These are phyloP conservation scores for Paxillus rubicundulus DNA, from an alignment of 768 basidiomycete species.

Conservation along the genomic window DNA sequence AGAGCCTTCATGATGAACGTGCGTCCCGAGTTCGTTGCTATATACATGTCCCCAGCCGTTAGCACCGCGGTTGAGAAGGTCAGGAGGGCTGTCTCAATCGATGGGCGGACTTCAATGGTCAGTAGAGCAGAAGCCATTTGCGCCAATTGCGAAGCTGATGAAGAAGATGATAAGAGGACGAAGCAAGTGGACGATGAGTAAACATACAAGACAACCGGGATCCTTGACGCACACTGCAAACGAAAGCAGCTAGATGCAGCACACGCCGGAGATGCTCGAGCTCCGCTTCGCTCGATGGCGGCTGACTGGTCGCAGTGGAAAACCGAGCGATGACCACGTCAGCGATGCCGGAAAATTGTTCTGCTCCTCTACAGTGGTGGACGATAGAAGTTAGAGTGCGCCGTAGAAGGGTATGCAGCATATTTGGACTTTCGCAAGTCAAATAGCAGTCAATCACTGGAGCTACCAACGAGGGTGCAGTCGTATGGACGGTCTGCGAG, in stretches of 20 bases:
- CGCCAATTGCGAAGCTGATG: slow-evolving; percentile 37
- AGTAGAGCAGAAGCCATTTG: slow-evolving; percentile 33
- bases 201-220: slow-evolving; percentile 61
- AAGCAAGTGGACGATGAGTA: not conserved
- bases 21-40: slow-evolving; percentile 41
- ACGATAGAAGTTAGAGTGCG: slow-evolving; percentile 76
- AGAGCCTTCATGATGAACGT: slow-evolving; percentile 39
- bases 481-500: slow-evolving; percentile 78
- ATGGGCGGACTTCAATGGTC: slow-evolving; percentile 24
- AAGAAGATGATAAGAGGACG: not conserved
- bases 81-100: slow-evolving; percentile 32
- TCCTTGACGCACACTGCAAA: slow-evolving; percentile 67
- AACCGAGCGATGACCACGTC: slow-evolving; percentile 51
- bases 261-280: slow-evolving; percentile 47
- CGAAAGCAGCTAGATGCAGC: slow-evolving; percentile 55
- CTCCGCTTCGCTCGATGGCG: slow-evolving; percentile 6
- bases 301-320: slow-evolving; percentile 10
- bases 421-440: slow-evolving; percentile 35
- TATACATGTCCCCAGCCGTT: slow-evolving; percentile 41
- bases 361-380: slow-evolving; percentile 75
- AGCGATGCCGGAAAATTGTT: slow-evolving; percentile 57
- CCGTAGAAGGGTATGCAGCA: slow-evolving; percentile 57
- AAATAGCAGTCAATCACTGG: slow-evolving; percentile 60
- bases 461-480: slow-evolving; percentile 58
- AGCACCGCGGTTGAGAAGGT: slow-evolving; percentile 36